Conservation (phyloP, 1,284 basidiomycete species). For the Chiua sp. region DNA sequence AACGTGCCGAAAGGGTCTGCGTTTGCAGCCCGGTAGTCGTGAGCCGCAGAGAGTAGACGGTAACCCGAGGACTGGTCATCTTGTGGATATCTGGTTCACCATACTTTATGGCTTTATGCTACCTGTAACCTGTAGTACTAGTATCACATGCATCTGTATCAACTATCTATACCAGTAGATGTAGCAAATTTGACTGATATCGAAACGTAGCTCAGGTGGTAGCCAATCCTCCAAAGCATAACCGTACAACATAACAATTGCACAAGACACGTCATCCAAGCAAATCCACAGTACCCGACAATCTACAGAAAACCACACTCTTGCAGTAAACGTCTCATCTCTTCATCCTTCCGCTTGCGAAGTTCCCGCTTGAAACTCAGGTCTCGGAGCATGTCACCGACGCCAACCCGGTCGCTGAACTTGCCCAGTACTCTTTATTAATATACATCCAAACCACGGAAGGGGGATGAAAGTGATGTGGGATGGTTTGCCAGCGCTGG, state of each 20-base stretch:
- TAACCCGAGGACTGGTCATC: too few relatives aligned
- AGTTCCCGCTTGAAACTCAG: slow-evolving; percentile 89
- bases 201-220: slow-evolving; percentile 6
- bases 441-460: slow-evolving; percentile 77
- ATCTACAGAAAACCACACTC: slow-evolving; percentile 85
- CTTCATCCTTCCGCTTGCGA: slow-evolving; percentile 91
- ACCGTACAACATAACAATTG: slow-evolving; percentile 26
- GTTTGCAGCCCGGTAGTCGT: slow-evolving; percentile 16
- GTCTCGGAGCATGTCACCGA: slow-evolving; percentile 82
- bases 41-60: background rate
- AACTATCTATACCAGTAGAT: background rate
- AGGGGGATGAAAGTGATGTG: slow-evolving; percentile 85
- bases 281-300: background rate
- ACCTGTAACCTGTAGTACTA: too few relatives aligned
- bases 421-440: slow-evolving; percentile 76
- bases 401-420: slow-evolving; percentile 65
- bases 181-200: slow-evolving; percentile 1
- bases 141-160: too few relatives aligned
- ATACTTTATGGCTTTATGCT: background rate
- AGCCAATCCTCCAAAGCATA: slow-evolving; percentile 20
- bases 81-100: too few relatives aligned
- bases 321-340: slow-evolving; percentile 87
- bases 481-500: slow-evolving; percentile 91
- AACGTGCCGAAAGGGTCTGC: slow-evolving; percentile 17
- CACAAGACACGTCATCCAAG: background rate